These are phyloP conservation scores for Cercophora scortea DNA, from an alignment of 495 filamentous ascomycete species.

Conservation along the genomic window DNA sequence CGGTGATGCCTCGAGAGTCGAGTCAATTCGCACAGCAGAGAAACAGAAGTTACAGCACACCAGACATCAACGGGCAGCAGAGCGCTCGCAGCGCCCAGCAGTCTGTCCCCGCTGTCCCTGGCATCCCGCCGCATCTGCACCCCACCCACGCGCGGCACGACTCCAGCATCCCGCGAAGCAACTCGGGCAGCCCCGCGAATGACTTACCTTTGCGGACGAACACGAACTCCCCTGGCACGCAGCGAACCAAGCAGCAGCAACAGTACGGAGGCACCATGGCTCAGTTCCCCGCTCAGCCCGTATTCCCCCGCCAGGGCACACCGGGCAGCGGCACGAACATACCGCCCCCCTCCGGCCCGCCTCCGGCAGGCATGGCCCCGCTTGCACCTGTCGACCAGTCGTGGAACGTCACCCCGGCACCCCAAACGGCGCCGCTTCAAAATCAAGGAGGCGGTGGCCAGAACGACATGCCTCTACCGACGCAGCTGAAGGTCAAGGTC, in stretches of 20 bases:
- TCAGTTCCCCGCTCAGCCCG: slow-evolving; percentile 40
- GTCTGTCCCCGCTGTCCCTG: slow-evolving; percentile 44
- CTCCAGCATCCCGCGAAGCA: slow-evolving; percentile 44
- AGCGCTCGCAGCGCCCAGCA: slow-evolving; percentile 26
- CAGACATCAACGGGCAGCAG: slow-evolving; percentile 48
- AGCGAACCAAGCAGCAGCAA: slow-evolving; percentile 22
- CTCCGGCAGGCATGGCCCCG: slow-evolving; percentile 23
- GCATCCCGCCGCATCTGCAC: slow-evolving; percentile 49
- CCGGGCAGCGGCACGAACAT: slow-evolving; percentile 22
- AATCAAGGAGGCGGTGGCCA: slow-evolving; percentile 28
- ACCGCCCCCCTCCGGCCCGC: slow-evolving; percentile 21
- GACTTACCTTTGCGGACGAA: slow-evolving; percentile 43
- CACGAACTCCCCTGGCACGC: slow-evolving; percentile 44
- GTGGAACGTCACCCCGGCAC: slow-evolving; percentile 19
- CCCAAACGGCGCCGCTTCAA: slow-evolving; percentile 23
- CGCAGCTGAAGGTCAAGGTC: slow-evolving; percentile 91
- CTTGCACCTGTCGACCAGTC: slow-evolving; percentile 17
- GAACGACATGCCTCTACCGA: slow-evolving; percentile 53
- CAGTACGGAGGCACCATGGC: slow-evolving; percentile 33
- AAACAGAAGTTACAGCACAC: slow-evolving; percentile 55
- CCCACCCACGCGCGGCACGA: slow-evolving; percentile 40
- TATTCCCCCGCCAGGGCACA: slow-evolving; percentile 36
- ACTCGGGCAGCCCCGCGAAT: slow-evolving; percentile 45
- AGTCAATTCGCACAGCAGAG: slow-evolving; percentile 49
- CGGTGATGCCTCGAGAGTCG: slow-evolving; percentile 56